These are phyloP conservation scores for Reutealis trisperma DNA, from an alignment of 345 rosid species.

Conservation along the genomic window DNA sequence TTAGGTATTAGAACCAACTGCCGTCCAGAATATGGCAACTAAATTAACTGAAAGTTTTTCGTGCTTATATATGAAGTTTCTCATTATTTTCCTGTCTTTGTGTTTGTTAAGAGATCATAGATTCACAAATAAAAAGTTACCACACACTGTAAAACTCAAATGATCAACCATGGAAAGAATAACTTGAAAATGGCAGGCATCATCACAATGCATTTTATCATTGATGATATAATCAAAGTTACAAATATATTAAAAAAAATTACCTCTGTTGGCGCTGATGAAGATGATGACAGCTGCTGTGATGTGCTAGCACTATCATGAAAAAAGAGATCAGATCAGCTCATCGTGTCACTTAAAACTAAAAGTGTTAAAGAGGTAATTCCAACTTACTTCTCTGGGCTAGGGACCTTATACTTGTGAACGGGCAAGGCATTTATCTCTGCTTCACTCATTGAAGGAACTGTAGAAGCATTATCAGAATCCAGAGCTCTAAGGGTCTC, in stretches of 20 bases:
- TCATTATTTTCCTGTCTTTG: neutral
- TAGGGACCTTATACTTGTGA: slow-evolving; percentile 69
- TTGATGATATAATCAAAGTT: neutral
- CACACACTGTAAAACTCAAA: neutral
- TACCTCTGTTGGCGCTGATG: slow-evolving; percentile 54
- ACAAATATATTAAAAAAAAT: neutral
- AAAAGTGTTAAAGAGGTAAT: neutral
- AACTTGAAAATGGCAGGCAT: neutral
- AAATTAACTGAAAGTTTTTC: neutral
- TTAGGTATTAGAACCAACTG: neutral
- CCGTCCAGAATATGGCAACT: neutral
- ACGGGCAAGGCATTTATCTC: slow-evolving; percentile 93
- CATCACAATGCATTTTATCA: neutral
- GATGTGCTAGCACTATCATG: slow-evolving; percentile 39
- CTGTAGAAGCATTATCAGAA: slow-evolving; percentile 61
- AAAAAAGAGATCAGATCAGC: neutral
- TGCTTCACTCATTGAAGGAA: slow-evolving; percentile 86
- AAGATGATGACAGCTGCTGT: slow-evolving; percentile 44
- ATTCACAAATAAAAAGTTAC: neutral
- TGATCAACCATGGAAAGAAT: neutral
- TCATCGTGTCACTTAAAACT: neutral
- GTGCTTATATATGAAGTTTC: neutral
- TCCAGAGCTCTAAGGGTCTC: slow-evolving; percentile 93
- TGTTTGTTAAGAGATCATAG: neutral
- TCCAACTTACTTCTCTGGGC: slow-evolving; percentile 44